phyloP scores from a whole-genome alignment of 2,329 filamentous ascomycete species.

The Talaromyces atroroseus region DNA sequence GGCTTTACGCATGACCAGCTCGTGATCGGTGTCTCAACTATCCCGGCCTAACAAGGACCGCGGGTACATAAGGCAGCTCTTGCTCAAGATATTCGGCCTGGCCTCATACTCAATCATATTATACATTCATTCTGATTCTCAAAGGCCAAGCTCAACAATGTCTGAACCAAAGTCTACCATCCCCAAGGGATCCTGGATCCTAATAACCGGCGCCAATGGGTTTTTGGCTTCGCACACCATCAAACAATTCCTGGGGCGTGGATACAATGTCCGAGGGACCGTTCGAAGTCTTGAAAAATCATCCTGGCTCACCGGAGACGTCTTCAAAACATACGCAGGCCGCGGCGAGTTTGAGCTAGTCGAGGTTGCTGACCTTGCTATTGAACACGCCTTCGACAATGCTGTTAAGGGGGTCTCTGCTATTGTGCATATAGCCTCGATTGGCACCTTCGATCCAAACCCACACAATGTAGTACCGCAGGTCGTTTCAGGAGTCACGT shows the following conservation, averaged over 20 bases:
- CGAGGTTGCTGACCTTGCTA: neutral
- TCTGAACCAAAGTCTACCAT: neutral
- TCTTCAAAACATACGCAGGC: neutral
- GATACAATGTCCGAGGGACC: conserved; percentile 6
- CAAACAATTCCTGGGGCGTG: conserved; percentile 6
- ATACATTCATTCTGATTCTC: neutral
- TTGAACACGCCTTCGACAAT: conserved; percentile 5
- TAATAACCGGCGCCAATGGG: conserved; percentile 7
- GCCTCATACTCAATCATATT: neutral
- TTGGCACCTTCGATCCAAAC: conserved; percentile 3
- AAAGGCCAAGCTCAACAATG: neutral
- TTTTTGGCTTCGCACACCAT: conserved; percentile 3
- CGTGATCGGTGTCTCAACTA: too few relatives aligned
- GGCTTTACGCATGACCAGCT: too few relatives aligned
- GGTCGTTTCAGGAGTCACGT: neutral
- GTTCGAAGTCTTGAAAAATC: neutral
- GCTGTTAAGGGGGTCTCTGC: conserved; percentile 7
- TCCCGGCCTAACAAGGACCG: neutral
- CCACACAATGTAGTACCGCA: conserved; percentile 4
- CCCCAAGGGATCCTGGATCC: conserved; percentile 6
- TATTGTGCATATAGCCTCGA: conserved; percentile 2
- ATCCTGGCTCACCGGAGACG: conserved; percentile 1
- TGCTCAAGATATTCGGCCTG: neutral
- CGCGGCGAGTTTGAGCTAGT: neutral
- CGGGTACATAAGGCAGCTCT: neutral